phyloP scores from a whole-genome alignment of 805 yeast species.

The Candida vaughaniae region DNA sequence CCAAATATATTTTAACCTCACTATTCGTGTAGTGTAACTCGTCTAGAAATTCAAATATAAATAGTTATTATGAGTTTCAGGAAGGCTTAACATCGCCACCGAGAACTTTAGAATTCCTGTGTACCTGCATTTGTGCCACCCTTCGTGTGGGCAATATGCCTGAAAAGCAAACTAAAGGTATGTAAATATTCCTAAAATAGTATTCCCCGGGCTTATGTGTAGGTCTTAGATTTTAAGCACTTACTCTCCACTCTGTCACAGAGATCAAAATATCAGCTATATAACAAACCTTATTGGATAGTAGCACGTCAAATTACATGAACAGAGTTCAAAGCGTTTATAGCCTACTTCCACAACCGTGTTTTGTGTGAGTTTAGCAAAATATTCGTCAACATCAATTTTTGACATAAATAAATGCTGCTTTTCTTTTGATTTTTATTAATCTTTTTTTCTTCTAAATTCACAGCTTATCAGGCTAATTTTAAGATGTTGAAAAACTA shows the following conservation, averaged over 20 bases:
- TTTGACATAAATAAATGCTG: constrained; percentile 3
- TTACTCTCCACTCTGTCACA: constrained; percentile 3
- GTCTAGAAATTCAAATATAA: too few relatives aligned
- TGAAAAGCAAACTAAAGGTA: constrained; percentile 2
- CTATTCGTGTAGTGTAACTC: too few relatives aligned
- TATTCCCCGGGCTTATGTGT: neutral
- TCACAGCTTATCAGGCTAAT: neutral
- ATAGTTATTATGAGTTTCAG: neutral
- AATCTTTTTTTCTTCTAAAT: neutral
- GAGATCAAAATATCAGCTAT: constrained; percentile 10
- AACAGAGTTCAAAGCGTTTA: constrained; percentile 8
- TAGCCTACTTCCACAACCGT: constrained; percentile 9
- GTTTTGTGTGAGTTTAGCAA: constrained; percentile 3
- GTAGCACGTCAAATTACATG: neutral
- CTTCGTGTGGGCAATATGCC: constrained; percentile 1
- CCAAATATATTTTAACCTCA: too few relatives aligned
- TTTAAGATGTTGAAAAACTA: constrained; percentile 4
- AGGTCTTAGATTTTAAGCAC: constrained; percentile 7
- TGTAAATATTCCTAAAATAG: constrained; percentile 2
- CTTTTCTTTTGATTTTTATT: neutral
- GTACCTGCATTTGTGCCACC: constrained; percentile 6
- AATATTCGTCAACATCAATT: neutral
- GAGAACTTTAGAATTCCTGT: neutral
- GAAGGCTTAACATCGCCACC: constrained; percentile 5
- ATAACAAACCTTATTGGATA: constrained; percentile 3